Evolutionary conservation across 768 basidiomycete species (phyloP).

Genomic region (Amanita thiersii): DNA sequence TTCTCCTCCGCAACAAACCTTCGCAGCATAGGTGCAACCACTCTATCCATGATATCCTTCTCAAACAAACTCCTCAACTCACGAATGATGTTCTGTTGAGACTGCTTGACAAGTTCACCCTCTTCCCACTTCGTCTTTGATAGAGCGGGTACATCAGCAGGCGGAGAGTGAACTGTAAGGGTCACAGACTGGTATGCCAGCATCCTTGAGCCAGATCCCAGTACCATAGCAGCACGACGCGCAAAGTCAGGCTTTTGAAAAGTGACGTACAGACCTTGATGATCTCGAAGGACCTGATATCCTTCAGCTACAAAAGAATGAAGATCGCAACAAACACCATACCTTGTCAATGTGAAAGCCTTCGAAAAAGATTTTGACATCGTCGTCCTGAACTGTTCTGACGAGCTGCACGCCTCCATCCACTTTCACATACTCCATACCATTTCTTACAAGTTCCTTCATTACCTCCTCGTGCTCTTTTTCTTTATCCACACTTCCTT

Average conservation of each 20-base stretch:
- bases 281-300: conserved; percentile 60
- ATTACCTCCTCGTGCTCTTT: conserved; percentile 32
- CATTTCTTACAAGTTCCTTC: conserved; percentile 50
- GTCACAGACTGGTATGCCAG: conserved; percentile 54
- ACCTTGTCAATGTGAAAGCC: conserved; percentile 71
- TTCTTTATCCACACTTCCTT: conserved; percentile 25
- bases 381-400: conserved; percentile 51
- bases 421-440: conserved; percentile 58
- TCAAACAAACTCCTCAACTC: conserved; percentile 51
- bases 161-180: conserved; percentile 41
- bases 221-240: conserved; percentile 57
- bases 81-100: conserved; percentile 44
- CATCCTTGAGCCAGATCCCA: conserved; percentile 35
- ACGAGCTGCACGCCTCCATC: conserved; percentile 39
- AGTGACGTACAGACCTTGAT: conserved; percentile 72
- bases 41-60: conserved; percentile 57
- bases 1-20: conserved; percentile 47
- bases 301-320: conserved; percentile 8
- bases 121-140: conserved; percentile 45
- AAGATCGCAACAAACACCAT: conserved; percentile 20
- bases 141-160: conserved; percentile 22
- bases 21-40: conserved; percentile 47
- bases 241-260: conserved; percentile 61
- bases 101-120: conserved; percentile 43
- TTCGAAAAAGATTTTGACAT: conserved; percentile 60